Base-by-base conservation (phyloP, 2,329 filamentous ascomycete species). In the Plectosphaerella cucumerina region DNA sequence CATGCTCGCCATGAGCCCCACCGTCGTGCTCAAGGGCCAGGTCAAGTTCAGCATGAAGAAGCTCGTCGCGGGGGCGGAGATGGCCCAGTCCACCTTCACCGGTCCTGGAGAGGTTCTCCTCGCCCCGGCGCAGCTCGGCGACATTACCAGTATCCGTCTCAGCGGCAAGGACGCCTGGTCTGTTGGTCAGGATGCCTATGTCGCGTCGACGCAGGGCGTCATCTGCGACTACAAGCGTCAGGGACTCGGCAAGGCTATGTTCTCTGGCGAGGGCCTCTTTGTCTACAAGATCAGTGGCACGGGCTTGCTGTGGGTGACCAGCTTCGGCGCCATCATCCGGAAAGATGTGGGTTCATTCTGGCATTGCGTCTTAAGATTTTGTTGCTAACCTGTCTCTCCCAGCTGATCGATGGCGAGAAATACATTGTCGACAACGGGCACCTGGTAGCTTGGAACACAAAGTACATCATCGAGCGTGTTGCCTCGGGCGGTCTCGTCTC, bases 391-490 rank as follows among this genome's bases (percentile, higher is more conserved):
- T 48, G 11, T 10, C 26, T 17, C 18, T 8, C 26, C 33, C 44
- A 79, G 77, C 73, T 86, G 23, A 70, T 67, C 43, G 80, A 85
- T 12, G 86, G 86, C 10, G 93, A 97, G 66, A 87, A 87, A 59
- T 97, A 97, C 69, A 90, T 94, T 58, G 85, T 97, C 51, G 90
- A 96, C 62, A 96, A 96, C 61, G 90, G 90, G 3, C 91, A 97
- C 60, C 77, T 97, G 1, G 91, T 97, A 1, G 93, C 94, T 0
- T 99, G 94, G 94, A 97, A 97, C 66, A 92, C 89, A 64, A 90
- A 96, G 63, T 99, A 97, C 62, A 80, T 89, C 5, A 84, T 99
- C 56, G 91, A 97, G 71, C 85, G 94, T 15, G 87, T 95, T 4
- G 86, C 93, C 0, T 94, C 89, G 3, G 94, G 94, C 2, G 94